Conservation (phyloP, 331 rosid species). For the Rhamnella rubrinervis region DNA sequence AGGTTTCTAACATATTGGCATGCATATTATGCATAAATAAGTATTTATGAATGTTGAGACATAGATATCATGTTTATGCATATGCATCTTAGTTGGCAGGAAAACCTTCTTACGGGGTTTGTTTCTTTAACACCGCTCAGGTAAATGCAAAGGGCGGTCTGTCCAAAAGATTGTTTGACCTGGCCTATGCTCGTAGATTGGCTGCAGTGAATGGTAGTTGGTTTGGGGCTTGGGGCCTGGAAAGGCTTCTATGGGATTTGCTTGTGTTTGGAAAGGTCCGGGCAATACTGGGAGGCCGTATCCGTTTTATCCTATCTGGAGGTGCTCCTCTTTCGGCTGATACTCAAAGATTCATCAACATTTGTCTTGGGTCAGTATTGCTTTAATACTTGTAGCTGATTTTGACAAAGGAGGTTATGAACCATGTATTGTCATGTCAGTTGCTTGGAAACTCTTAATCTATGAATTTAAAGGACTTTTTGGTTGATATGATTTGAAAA, state of each 20-base stretch:
- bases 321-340: conserved; percentile 96
- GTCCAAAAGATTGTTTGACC: conserved; percentile 72
- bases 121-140: conserved; percentile 39
- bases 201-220: conserved; percentile 84
- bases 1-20: conserved; percentile 53
- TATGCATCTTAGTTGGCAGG: conserved; percentile 7
- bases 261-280: conserved; percentile 85
- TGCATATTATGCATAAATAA: conserved; percentile 10
- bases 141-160: conserved; percentile 81
- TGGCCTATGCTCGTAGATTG: conserved; percentile 88
- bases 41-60: background rate
- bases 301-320: conserved; percentile 85
- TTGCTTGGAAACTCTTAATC: background rate
- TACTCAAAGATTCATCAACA: conserved; percentile 97
- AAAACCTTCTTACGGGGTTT: conserved; percentile 12
- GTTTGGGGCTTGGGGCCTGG: conserved; percentile 97
- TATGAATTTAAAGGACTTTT: background rate
- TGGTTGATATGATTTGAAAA: background rate
- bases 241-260: conserved; percentile 67
- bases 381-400: conserved; percentile 2
- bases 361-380: conserved; percentile 78
- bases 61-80: background rate
- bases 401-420: background rate
- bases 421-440: background rate
- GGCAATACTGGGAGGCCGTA: conserved; percentile 81